Evolutionary conservation across 441 rosid genomes (phyloP).

Genomic region (Iberis amara): DNA sequence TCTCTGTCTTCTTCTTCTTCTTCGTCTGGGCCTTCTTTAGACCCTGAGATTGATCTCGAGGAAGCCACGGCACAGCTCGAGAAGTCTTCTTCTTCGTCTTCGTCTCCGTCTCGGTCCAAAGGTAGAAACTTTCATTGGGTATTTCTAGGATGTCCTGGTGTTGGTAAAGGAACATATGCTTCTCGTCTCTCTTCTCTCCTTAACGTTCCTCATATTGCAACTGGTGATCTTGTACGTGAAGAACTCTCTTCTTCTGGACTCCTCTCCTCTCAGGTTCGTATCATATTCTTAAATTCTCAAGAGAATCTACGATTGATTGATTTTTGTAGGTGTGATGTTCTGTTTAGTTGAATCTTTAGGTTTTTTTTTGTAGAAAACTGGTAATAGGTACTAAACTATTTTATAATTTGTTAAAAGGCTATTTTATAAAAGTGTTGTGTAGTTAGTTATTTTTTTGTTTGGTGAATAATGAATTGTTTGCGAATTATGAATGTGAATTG

Average conservation of each 20-base stretch:
- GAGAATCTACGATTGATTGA: no score
- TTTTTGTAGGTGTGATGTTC: background rate
- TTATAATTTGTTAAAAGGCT: no score
- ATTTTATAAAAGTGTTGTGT: no score
- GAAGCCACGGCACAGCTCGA: constrained; percentile 31
- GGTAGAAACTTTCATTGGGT: constrained; percentile 76
- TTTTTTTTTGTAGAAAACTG: no score
- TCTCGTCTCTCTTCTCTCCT: constrained; percentile 75
- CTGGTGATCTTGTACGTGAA: constrained; percentile 94
- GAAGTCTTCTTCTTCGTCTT: constrained; percentile 6
- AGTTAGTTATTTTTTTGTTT: no score
- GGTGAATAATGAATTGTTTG: no score
- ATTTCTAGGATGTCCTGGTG: constrained; percentile 93
- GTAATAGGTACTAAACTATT: no score
- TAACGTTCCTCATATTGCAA: constrained; percentile 87
- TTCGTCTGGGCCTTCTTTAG: constrained; percentile 32
- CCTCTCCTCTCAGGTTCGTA: constrained; percentile 62
- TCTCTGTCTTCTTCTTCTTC: constrained; percentile 22
- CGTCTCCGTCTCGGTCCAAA: constrained; percentile 26
- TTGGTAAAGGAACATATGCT: constrained; percentile 97
- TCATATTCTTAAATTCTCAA: background rate
- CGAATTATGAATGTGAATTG: no score
- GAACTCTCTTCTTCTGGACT: constrained; percentile 76
- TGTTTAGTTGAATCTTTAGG: background rate
- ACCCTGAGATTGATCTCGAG: constrained; percentile 40